These are phyloP conservation scores for Vigna reflexopilosa DNA, from an alignment of 306 rosid genomes.

Conservation along the genomic window DNA sequence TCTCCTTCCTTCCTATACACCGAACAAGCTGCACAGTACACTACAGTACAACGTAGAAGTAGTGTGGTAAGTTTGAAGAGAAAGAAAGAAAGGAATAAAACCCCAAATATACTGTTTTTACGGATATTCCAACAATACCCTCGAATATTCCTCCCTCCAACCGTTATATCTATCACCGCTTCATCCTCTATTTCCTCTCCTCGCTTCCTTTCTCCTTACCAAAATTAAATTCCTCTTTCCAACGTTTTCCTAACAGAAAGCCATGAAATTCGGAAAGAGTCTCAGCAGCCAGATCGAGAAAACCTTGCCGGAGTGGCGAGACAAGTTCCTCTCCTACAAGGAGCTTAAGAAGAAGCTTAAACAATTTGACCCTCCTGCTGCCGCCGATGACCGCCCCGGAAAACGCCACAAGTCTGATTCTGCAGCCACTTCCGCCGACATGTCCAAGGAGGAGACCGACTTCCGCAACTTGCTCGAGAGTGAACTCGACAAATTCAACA, in stretches of 20 bases:
- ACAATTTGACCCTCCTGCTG: slow-evolving; percentile 62
- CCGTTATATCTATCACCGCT: slow-evolving; percentile 63
- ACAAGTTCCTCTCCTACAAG: slow-evolving; percentile 92
- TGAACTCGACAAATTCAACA: slow-evolving; percentile 93
- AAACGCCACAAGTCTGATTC: slow-evolving; percentile 64
- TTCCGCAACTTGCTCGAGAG: slow-evolving; percentile 70
- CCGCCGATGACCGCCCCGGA: slow-evolving; percentile 47
- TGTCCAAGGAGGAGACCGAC: slow-evolving; percentile 75
- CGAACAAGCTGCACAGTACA: too few relatives aligned
- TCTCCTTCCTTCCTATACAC: neutral
- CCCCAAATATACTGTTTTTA: slow-evolving; percentile 66
- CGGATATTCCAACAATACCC: slow-evolving; percentile 81
- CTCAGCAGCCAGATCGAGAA: slow-evolving; percentile 88
- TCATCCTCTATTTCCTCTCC: neutral
- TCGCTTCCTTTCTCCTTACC: neutral
- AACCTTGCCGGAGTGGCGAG: slow-evolving; percentile 94
- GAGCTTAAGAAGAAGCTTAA: slow-evolving; percentile 91
- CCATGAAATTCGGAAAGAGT: slow-evolving; percentile 95
- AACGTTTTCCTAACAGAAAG: neutral
- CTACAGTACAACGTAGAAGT: too few relatives aligned
- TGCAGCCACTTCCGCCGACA: slow-evolving; percentile 20
- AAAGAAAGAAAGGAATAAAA: slow-evolving; percentile 57
- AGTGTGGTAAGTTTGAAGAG: neutral
- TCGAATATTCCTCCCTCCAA: slow-evolving; percentile 71
- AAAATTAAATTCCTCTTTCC: neutral